Conservation (phyloP, 2,329 filamentous ascomycete species). For the Fusarium armeniacum region DNA sequence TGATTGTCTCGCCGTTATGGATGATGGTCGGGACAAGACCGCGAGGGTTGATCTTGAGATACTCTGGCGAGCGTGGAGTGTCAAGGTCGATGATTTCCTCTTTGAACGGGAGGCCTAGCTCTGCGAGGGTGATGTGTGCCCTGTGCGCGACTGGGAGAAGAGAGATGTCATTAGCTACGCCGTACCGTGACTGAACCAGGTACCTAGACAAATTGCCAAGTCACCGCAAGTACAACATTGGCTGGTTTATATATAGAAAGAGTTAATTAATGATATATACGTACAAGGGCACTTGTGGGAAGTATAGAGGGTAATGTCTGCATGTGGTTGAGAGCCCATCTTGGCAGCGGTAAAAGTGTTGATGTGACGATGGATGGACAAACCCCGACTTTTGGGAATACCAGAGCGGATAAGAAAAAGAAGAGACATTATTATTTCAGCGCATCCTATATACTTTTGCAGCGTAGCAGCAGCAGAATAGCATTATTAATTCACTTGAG, state of each 20-base stretch:
- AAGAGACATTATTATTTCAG: not conserved
- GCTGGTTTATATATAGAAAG: not conserved
- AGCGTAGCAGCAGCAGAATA: constrained; percentile 9
- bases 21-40: constrained; percentile 81
- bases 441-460: not conserved
- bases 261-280: constrained; percentile 6
- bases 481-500: constrained; percentile 27
- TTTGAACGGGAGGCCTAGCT: constrained; percentile 75
- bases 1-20: constrained; percentile 76
- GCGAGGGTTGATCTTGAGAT: constrained; percentile 82
- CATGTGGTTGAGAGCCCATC: constrained; percentile 40
- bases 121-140: constrained; percentile 77
- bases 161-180: not conserved
- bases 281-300: constrained; percentile 76
- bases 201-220: not conserved
- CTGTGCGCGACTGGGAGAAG: constrained; percentile 71
- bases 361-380: constrained; percentile 4
- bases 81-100: constrained; percentile 80
- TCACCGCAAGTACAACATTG: not conserved
- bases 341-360: constrained; percentile 10
- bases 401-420: not conserved
- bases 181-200: not conserved
- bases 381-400: not conserved
- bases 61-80: constrained; percentile 77
- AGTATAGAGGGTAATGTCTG: constrained; percentile 75